Percentiles rank a stretch among this genome's conserved stretches.
These are phyloP conservation scores for Sphaerobolus stellatus DNA, from an alignment of 1,284 basidiomycete genomes.

Conservation along the genomic window DNA sequence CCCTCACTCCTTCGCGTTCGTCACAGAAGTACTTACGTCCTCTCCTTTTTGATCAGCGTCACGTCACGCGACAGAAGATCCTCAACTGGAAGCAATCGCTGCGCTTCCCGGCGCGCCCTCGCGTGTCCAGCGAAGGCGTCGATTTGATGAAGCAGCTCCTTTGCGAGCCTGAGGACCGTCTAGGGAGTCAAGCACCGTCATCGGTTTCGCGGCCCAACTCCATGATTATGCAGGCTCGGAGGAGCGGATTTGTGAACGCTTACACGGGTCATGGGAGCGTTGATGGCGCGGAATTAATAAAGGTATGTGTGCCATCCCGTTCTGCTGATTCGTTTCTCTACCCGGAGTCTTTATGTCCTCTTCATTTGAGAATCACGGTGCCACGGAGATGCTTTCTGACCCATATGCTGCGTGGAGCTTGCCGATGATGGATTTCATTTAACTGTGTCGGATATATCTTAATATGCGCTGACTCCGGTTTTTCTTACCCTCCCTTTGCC, in stretches of 20 bases:
- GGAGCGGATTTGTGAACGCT: conserved; percentile 68
- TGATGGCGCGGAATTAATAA: conserved; percentile 88
- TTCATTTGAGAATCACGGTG: too few species aligned
- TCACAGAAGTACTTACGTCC: neutral
- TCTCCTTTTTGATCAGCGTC: conserved; percentile 51
- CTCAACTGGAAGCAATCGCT: conserved; percentile 89
- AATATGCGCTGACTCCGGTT: conserved; percentile 11
- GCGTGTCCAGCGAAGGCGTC: conserved; percentile 81
- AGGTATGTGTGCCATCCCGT: conserved; percentile 45
- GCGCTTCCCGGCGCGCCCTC: conserved; percentile 82
- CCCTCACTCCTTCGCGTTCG: conserved; percentile 13
- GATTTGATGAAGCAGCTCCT: conserved; percentile 85
- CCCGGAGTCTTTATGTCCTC: neutral
- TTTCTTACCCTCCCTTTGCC: neutral
- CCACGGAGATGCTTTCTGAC: too few species aligned
- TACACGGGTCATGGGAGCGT: conserved; percentile 44
- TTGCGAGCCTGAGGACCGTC: conserved; percentile 91
- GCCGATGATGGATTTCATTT: neutral
- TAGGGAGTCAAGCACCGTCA: conserved; percentile 72
- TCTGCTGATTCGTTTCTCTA: neutral
- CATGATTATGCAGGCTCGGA: conserved; percentile 67
- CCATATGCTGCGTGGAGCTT: too few species aligned
- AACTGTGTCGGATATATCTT: conserved; percentile 13
- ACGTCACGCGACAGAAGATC: conserved; percentile 89
- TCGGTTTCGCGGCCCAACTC: conserved; percentile 76